Evolutionary conservation across 75 land plant species (phyloP).

Genomic region (Cryptomeria japonica): DNA sequence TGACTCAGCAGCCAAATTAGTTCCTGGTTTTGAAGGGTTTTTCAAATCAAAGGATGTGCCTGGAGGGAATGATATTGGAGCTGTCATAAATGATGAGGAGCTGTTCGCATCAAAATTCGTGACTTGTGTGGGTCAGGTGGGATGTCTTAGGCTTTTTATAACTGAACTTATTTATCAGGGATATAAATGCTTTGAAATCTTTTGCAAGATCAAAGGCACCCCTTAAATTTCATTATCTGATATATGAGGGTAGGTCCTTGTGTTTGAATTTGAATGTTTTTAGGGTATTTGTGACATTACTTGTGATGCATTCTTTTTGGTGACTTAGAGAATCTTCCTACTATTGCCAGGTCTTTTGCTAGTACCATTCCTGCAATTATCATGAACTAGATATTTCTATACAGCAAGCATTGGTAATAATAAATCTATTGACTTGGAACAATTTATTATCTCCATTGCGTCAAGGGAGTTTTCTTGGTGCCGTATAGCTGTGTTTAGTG

Average conservation of each 20-base stretch:
- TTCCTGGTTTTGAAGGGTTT: slow-evolving; percentile 83
- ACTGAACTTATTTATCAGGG: background rate
- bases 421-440: too few species aligned
- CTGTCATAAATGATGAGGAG: slow-evolving; percentile 80
- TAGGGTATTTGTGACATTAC: background rate
- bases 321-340: background rate
- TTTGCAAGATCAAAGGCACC: background rate
- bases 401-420: too few species aligned
- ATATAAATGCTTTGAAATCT: background rate
- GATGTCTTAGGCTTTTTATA: background rate
- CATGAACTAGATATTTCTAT: background rate
- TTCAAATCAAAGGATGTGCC: slow-evolving; percentile 83
- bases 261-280: background rate
- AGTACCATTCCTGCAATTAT: background rate
- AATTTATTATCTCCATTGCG: too few species aligned
- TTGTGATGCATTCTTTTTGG: background rate
- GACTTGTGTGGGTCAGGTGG: slow-evolving; percentile 97
- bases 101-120: slow-evolving; percentile 85
- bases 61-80: slow-evolving; percentile 74
- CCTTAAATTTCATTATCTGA: background rate
- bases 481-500: too few species aligned
- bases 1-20: slow-evolving; percentile 58
- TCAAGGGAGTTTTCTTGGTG: too few species aligned
- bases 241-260: background rate
- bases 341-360: background rate